Conservation (phyloP, 129 eudicot species). For the Pseudognaphalium luteoalbum region DNA sequence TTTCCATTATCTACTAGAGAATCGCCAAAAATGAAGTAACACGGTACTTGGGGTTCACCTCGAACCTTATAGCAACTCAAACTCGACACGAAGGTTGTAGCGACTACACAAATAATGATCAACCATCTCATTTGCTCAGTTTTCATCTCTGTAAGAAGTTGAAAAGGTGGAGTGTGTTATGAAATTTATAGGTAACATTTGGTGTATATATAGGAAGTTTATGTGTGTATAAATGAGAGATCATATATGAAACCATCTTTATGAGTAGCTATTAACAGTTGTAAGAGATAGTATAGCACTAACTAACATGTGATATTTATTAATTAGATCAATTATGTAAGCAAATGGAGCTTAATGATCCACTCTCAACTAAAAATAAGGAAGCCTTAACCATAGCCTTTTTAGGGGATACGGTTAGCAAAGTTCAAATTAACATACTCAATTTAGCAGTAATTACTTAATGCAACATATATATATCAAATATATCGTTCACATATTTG, state of each 20-base stretch:
- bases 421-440: no score
- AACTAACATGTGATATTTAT: no score
- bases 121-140: conserved; percentile 1
- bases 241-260: not conserved
- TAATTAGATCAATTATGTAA: no score
- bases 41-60: conserved; percentile 59
- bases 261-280: not conserved
- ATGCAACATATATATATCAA: no score
- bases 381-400: no score
- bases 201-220: conserved; percentile 6
- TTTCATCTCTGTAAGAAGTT: not conserved
- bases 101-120: conserved; percentile 5
- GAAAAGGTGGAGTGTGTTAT: not conserved
- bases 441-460: no score
- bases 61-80: conserved; percentile 15
- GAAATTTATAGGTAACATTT: not conserved
- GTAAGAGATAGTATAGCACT: not conserved
- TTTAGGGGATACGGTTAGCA: no score
- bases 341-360: no score
- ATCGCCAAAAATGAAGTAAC: conserved; percentile 74
- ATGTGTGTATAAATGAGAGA: not conserved
- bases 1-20: conserved; percentile 71
- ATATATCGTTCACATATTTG: no score
- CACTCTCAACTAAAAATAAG: no score
- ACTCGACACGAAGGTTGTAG: not conserved